A percentile compares a stretch with the other conserved stretches of the same genome.
Conservation (phyloP, 2,329 filamentous ascomycete species). For the Periconia sp. region DNA sequence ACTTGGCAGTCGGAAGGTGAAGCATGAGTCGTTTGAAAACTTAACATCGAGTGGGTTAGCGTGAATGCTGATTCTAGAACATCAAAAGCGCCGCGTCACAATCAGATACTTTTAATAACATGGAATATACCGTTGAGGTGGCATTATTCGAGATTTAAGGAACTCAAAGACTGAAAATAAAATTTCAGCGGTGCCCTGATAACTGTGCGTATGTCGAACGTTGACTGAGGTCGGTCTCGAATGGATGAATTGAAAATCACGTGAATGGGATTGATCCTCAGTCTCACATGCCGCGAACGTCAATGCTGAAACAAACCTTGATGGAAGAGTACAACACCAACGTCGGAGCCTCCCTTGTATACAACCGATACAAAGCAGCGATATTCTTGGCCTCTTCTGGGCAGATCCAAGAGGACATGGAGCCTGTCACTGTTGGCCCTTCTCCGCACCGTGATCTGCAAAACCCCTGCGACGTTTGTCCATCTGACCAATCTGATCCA, state of each 20-base stretch:
- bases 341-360: slow-evolving; percentile 18
- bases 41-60: neutral
- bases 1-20: neutral
- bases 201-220: neutral
- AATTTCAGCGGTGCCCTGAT: no score
- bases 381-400: slow-evolving; percentile 8
- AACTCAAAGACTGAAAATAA: no score
- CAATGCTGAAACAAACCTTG: slow-evolving; percentile 25
- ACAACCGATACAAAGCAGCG: slow-evolving; percentile 2
- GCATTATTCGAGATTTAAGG: neutral
- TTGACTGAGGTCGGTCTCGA: neutral
- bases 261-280: neutral
- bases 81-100: no score
- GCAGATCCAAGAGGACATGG: slow-evolving; percentile 7
- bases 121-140: neutral
- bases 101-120: neutral
- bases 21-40: neutral
- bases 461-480: neutral
- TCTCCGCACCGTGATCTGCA: slow-evolving; percentile 4
- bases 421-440: slow-evolving; percentile 2
- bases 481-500: slow-evolving; percentile 1
- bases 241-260: neutral
- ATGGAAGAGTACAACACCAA: slow-evolving; percentile 25
- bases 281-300: slow-evolving; percentile 13
- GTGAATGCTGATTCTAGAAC: neutral